These are phyloP conservation scores for Penicillium macrosclerotiorum DNA, from an alignment of 495 filamentous ascomycete species.

Conservation along the genomic window DNA sequence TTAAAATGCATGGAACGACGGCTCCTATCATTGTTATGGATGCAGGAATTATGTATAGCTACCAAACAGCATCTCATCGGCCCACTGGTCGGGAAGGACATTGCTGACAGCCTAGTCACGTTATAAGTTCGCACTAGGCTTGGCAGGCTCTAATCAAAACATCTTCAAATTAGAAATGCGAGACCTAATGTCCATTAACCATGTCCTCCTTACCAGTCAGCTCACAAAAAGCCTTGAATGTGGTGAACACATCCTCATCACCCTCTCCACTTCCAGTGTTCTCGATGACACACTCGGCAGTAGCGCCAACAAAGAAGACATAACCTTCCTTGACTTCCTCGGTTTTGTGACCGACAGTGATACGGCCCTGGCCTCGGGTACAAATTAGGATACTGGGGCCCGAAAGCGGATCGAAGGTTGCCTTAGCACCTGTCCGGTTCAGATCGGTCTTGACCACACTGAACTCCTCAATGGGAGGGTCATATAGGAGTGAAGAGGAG, in stretches of 20 bases:
- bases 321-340: conserved; percentile 75
- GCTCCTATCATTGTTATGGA: no score
- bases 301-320: conserved; percentile 92
- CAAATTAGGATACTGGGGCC: conserved; percentile 93
- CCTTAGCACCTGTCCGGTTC: conserved; percentile 68
- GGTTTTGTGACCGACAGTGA: conserved; percentile 74
- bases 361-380: conserved; percentile 74
- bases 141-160: conserved; percentile 14
- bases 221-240: conserved; percentile 96
- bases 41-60: background rate
- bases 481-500: conserved; percentile 71
- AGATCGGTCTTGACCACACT: conserved; percentile 81
- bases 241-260: conserved; percentile 67
- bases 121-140: conserved; percentile 23
- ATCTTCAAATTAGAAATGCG: conserved; percentile 20
- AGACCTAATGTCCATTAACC: conserved; percentile 35
- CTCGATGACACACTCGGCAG: conserved; percentile 79
- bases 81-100: no score
- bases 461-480: conserved; percentile 97
- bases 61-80: no score
- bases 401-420: conserved; percentile 78
- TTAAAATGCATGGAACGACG: no score
- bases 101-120: background rate
- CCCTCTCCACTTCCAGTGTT: conserved; percentile 46
- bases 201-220: conserved; percentile 56